Evolutionary conservation across 345 rosid species (phyloP).

Genomic region (Cardiospermum halicacabum): DNA sequence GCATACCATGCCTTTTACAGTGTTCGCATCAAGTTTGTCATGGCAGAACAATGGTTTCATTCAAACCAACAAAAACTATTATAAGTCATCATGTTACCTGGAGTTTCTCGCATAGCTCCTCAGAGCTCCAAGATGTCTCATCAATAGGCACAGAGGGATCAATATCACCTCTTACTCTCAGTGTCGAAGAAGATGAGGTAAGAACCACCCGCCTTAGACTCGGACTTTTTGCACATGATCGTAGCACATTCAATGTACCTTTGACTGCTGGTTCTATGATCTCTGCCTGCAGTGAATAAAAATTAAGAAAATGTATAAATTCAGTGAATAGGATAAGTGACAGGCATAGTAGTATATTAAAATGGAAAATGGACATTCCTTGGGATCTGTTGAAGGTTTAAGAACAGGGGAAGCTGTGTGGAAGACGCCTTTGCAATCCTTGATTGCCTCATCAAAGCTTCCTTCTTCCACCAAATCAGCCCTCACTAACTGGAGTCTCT

Average conservation of each 20-base stretch:
- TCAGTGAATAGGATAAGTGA: neutral
- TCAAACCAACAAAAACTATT: neutral
- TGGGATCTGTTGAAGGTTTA: constrained; percentile 68
- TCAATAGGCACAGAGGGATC: constrained; percentile 59
- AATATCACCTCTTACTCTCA: constrained; percentile 62
- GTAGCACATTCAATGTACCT: constrained; percentile 78
- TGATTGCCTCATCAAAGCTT: constrained; percentile 75
- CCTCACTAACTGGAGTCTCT: constrained; percentile 67
- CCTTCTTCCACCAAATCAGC: constrained; percentile 73
- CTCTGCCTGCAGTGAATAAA: constrained; percentile 44
- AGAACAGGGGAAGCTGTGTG: constrained; percentile 93
- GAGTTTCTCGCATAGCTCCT: constrained; percentile 60
- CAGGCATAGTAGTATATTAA: neutral
- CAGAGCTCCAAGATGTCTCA: constrained; percentile 89
- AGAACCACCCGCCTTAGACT: constrained; percentile 66
- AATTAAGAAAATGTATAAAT: neutral
- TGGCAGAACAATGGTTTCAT: neutral
- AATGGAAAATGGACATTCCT: constrained; percentile 33
- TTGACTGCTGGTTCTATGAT: constrained; percentile 73
- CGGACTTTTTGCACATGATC: constrained; percentile 70
- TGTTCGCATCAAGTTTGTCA: constrained; percentile 7
- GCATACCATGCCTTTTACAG: constrained; percentile 58
- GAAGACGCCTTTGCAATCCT: constrained; percentile 83
- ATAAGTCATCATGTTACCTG: constrained; percentile 33
- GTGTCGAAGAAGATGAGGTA: constrained; percentile 83